Base-by-base conservation (phyloP, 208 protist species). In the Strigomonas culicis region DNA sequence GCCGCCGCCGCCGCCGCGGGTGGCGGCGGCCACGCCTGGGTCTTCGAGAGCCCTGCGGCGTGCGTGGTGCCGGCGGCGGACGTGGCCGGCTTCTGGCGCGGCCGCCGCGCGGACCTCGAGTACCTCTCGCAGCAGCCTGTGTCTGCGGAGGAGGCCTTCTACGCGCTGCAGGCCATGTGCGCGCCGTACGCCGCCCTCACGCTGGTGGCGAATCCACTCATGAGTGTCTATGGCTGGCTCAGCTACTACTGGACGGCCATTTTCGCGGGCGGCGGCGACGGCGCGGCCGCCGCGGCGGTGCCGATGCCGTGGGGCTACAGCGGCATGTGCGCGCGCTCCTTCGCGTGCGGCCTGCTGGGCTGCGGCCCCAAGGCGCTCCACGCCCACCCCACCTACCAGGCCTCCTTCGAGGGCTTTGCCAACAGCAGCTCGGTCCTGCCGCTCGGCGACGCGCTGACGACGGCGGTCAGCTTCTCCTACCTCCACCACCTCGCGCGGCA, bases 281-380 rank as follows among this genome's bases (percentile, higher is more conserved):
- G 10, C 24, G 31, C 27, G 3, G 4, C 50, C 24, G 31, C 27
- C 11, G 4, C 50, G 21, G n/a, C 32, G 22, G 24, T 34, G 17
- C 47, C 43, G 24, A 62, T 76, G 64, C 70, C 70, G 41, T 76
- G 70, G 70, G 70, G 70, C 27, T 71, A 63, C 59, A 71, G 64
- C 22, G 64, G 64, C 28, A 25, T 70, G 13, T 76, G 70, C 28
- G 70, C 70, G 36, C 41, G 59, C 7, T 65, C 55, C 46, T 71
- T 55, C 49, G 34, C 43, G 22, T 44, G 57, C 17, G 70, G 64
- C 22, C 36, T 30, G 8, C 59, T 76, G 30, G 70, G 70, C 43
- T 50, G 60, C 2, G 31, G 59, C 21, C 27, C 59, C 49, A 60
- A 66, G 53, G 11, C 25, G 31, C 36, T 72, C 3, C 1, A 27